These are phyloP conservation scores for Teunomyces aglyptinius DNA, from an alignment of 805 yeast genomes.

Conservation along the genomic window DNA sequence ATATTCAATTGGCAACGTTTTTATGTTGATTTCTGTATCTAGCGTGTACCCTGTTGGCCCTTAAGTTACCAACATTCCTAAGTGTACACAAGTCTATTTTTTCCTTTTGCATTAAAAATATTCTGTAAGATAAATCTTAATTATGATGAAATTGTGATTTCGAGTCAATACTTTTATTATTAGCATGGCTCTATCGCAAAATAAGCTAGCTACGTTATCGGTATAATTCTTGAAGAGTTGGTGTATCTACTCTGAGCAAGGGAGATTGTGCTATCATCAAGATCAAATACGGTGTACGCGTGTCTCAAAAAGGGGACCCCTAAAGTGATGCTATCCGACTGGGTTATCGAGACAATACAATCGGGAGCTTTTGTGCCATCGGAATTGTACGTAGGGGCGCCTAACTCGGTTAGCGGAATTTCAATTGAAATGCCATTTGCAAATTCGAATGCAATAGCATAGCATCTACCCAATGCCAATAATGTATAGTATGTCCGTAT, in stretches of 20 bases:
- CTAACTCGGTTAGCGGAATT: conserved; percentile 6
- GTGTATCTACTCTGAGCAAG: conserved; percentile 23
- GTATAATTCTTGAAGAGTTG: conserved; percentile 5
- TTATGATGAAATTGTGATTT: too few relatives aligned
- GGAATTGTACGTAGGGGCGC: not conserved
- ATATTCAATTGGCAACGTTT: not conserved
- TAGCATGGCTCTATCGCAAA: too few relatives aligned
- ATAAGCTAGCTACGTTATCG: not conserved
- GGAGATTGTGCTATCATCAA: conserved; percentile 22
- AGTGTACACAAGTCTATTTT: not conserved
- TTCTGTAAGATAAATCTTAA: not conserved
- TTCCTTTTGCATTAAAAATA: not conserved
- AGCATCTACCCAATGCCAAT: too few relatives aligned
- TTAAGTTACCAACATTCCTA: too few relatives aligned
- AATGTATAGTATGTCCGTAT: too few relatives aligned
- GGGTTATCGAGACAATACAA: conserved; percentile 3
- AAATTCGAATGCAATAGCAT: conserved; percentile 3
- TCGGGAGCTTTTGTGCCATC: not conserved
- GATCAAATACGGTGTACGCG: conserved; percentile 24
- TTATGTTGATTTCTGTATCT: not conserved
- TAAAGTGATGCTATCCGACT: conserved; percentile 10
- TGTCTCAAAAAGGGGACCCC: conserved; percentile 28
- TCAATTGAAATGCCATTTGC: not conserved
- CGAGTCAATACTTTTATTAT: too few relatives aligned
- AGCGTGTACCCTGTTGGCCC: not conserved